phyloP scores from a whole-genome alignment of 805 yeast species.

The Saturnispora kantuleensis region DNA sequence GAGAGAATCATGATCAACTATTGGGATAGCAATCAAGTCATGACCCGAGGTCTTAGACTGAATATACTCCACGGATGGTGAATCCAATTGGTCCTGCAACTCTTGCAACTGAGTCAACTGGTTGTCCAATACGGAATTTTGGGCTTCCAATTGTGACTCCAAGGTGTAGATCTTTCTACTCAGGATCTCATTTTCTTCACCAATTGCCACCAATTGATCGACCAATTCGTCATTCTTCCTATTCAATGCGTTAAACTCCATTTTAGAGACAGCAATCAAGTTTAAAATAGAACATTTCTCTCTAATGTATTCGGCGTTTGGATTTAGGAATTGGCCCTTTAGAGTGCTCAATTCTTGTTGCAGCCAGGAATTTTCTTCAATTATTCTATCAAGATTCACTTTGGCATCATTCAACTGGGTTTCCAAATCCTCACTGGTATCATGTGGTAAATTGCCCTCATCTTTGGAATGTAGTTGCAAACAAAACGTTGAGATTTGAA shows the following conservation, averaged over 20 bases:
- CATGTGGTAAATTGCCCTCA: no score
- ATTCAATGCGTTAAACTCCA: constrained; percentile 4
- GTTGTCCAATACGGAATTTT: neutral
- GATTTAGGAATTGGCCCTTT: constrained; percentile 8
- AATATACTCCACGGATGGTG: constrained; percentile 15
- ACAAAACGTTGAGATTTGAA: no score
- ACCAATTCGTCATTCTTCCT: neutral
- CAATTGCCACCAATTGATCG: neutral
- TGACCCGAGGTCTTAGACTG: constrained; percentile 10
- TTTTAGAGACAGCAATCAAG: constrained; percentile 11
- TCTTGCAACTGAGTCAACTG: neutral
- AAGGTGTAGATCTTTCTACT: neutral
- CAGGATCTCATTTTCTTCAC: no score
- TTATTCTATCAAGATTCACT: no score
- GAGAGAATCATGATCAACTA: constrained; percentile 4
- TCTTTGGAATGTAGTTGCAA: no score
- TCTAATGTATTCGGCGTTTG: constrained; percentile 14
- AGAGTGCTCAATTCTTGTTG: neutral
- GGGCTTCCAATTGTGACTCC: neutral
- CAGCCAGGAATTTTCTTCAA: no score
- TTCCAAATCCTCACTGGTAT: neutral
- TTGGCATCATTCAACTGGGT: neutral
- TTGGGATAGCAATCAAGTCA: constrained; percentile 12
- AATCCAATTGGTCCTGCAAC: constrained; percentile 5
- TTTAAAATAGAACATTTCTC: constrained; percentile 9